A percentile compares a stretch with the other conserved stretches of the same genome.
Evolutionary conservation across 352 stramenopile species (phyloP).

Genomic region (Pythium biforme): DNA sequence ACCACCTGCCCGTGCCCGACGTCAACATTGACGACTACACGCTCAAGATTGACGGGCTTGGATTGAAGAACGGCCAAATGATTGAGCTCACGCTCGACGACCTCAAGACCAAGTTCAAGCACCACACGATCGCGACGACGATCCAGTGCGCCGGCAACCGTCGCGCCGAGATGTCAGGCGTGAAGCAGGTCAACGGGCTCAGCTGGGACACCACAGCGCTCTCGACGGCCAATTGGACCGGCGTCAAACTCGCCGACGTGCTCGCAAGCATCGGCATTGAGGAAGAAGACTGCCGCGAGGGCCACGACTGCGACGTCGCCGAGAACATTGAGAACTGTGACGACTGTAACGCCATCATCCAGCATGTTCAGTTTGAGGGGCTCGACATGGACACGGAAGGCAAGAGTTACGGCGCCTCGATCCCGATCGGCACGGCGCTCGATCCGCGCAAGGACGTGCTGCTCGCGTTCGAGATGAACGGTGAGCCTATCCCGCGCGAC

Average conservation of each 20-base stretch:
- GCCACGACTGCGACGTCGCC: conserved; percentile 50
- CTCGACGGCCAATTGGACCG: conserved; percentile 94
- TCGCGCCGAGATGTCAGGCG: conserved; percentile 90
- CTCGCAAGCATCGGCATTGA: conserved; percentile 85
- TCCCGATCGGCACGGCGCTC: conserved; percentile 93
- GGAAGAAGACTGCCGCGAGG: conserved; percentile 56
- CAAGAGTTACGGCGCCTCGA: conserved; percentile 86
- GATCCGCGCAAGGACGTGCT: conserved; percentile 95
- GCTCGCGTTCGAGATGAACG: conserved; percentile 99
- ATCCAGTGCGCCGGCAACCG: conserved; percentile 98
- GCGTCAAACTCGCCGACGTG: conserved; percentile 92
- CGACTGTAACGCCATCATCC: conserved; percentile 66
- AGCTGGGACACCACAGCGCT: conserved; percentile 89
- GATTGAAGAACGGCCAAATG: conserved; percentile 40
- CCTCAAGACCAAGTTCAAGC: conserved; percentile 92
- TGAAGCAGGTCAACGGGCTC: conserved; percentile 88
- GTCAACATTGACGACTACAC: conserved; percentile 61
- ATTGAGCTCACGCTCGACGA: conserved; percentile 70
- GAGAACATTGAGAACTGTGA: conserved; percentile 57
- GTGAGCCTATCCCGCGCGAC: conserved; percentile 88
- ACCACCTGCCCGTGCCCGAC: conserved; percentile 96
- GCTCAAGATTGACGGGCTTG: conserved; percentile 69
- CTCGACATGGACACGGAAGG: conserved; percentile 80
- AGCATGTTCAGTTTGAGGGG: conserved; percentile 87
- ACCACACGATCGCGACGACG: conserved; percentile 91